Percentiles rank a stretch among this genome's conserved stretches.
phyloP scores from a whole-genome alignment of 257 asterid genomes.

The Primulina huaijiensis region DNA sequence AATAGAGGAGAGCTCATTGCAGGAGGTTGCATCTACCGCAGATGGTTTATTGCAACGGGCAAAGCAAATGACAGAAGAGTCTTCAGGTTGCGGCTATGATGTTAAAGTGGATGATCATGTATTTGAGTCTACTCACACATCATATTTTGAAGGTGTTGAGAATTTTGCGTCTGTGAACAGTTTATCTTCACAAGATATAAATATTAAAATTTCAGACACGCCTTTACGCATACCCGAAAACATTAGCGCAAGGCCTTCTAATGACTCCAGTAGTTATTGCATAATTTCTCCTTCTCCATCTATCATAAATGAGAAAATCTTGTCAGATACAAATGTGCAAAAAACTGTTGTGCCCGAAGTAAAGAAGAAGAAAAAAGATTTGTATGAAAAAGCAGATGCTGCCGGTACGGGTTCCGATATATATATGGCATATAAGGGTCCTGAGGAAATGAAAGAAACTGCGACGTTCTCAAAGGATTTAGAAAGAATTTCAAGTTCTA shows the following conservation, averaged over 20 bases:
- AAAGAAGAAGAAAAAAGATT: constrained; percentile 49
- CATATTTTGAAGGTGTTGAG: constrained; percentile 21
- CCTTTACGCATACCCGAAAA: constrained; percentile 24
- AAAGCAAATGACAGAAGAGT: constrained; percentile 29
- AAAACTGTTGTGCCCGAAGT: constrained; percentile 39
- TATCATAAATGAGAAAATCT: constrained; percentile 47
- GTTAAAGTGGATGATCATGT: constrained; percentile 29
- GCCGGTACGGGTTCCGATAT: constrained; percentile 82
- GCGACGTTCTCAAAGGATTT: constrained; percentile 34
- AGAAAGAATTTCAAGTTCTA: constrained; percentile 35
- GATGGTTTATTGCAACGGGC: constrained; percentile 22
- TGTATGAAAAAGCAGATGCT: constrained; percentile 65
- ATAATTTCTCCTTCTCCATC: constrained; percentile 33
- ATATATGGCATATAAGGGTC: constrained; percentile 85
- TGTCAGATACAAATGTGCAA: constrained; percentile 42
- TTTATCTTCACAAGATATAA: constrained; percentile 29
- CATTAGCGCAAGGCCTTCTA: constrained; percentile 22
- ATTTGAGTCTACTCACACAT: constrained; percentile 27
- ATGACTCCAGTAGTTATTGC: constrained; percentile 24
- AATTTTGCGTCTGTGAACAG: constrained; percentile 24
- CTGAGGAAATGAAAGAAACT: constrained; percentile 71
- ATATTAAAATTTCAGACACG: constrained; percentile 21
- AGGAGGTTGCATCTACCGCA: constrained; percentile 31
- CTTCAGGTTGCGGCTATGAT: constrained; percentile 26
- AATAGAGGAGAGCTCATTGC: constrained; percentile 32